phyloP scores from a whole-genome alignment of 192 early-diverging fungal genomes.

The Gigaspora rosea region DNA sequence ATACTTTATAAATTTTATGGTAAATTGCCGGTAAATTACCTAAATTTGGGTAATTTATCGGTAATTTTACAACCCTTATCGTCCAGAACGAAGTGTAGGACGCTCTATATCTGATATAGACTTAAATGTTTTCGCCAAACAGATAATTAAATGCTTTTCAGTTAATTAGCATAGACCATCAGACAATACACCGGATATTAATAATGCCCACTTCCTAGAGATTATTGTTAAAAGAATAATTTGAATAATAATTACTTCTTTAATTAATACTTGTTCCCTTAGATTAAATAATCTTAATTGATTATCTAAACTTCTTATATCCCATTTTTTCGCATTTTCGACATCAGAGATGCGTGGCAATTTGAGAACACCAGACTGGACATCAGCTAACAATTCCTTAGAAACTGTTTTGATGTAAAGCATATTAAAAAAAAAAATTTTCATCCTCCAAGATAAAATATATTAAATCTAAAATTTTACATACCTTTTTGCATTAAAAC shows the following conservation, averaged over 20 bases:
- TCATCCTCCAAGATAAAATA: not conserved
- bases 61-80: too few species aligned
- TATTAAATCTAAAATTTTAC: not conserved
- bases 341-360: constrained; percentile 46
- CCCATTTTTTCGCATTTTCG: constrained; percentile 47
- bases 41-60: too few species aligned
- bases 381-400: constrained; percentile 67
- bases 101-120: too few species aligned
- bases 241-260: constrained; percentile 39
- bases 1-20: too few species aligned
- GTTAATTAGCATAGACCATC: not conserved
- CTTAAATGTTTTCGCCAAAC: too few species aligned
- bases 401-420: constrained; percentile 38
- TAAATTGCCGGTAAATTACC: too few species aligned
- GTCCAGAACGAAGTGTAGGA: too few species aligned
- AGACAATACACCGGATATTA: not conserved
- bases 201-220: not conserved
- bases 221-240: not conserved
- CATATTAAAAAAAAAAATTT: not conserved
- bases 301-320: constrained; percentile 45
- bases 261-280: constrained; percentile 48
- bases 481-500: constrained; percentile 71
- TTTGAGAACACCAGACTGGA: constrained; percentile 48
- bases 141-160: not conserved
- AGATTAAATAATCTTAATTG: constrained; percentile 52